Evolutionary conservation across 2,329 filamentous ascomycete species (phyloP).

Genomic region (Daldinia eschscholtzii): DNA sequence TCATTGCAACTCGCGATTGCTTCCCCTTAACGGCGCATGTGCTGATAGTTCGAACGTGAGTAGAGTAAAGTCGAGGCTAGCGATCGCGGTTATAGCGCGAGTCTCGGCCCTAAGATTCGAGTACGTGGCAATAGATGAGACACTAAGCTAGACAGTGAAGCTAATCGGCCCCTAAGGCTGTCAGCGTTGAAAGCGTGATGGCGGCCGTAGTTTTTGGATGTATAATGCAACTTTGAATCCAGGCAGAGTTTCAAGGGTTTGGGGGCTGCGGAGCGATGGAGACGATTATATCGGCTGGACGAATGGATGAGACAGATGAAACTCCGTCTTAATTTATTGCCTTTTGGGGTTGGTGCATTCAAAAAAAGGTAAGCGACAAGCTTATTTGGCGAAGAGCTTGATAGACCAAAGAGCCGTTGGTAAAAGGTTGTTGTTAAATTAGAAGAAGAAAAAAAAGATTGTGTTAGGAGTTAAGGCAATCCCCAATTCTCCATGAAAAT

Average conservation of each 20-base stretch:
- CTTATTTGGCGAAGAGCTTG: constrained; percentile 4
- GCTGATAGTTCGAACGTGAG: constrained; percentile 11
- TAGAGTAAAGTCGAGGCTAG: constrained; percentile 8
- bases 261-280: constrained; percentile 37
- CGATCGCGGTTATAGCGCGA: constrained; percentile 9
- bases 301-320: constrained; percentile 28
- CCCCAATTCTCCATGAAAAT: constrained; percentile 14
- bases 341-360: constrained; percentile 28
- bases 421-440: constrained; percentile 6
- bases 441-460: constrained; percentile 16
- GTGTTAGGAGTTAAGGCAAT: constrained; percentile 31
- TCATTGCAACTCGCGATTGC: constrained; percentile 49
- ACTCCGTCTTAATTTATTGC: constrained; percentile 15
- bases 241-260: constrained; percentile 18
- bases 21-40: constrained; percentile 24
- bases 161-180: constrained; percentile 13
- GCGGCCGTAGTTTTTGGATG: constrained; percentile 3
- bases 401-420: neutral
- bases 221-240: constrained; percentile 6
- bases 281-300: constrained; percentile 26
- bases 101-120: constrained; percentile 16
- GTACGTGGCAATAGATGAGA: neutral
- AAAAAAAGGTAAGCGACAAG: neutral
- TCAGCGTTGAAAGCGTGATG: neutral
- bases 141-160: constrained; percentile 13